phyloP scores from a whole-genome alignment of 768 basidiomycete genomes.

The Suillus occidentalis region DNA sequence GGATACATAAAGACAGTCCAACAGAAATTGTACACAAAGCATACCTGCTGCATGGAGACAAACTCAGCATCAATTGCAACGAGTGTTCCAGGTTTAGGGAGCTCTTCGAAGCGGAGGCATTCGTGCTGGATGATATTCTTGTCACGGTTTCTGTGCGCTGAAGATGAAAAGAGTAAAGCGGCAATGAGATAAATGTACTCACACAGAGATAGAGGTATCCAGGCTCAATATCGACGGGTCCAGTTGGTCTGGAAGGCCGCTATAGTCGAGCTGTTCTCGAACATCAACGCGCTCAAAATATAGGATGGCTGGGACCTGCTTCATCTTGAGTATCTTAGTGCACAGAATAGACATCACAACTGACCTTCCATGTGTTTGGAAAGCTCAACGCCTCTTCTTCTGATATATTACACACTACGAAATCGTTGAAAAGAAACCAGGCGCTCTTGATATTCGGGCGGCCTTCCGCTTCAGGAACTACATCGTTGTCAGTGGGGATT shows the following conservation, averaged over 20 bases:
- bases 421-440: slow-evolving; percentile 98
- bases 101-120: slow-evolving; percentile 65
- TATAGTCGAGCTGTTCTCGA: slow-evolving; percentile 58
- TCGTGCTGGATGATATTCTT: slow-evolving; percentile 74
- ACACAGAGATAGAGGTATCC: slow-evolving; percentile 90
- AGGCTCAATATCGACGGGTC: slow-evolving; percentile 76
- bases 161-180: neutral
- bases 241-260: slow-evolving; percentile 58
- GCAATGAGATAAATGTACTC: slow-evolving; percentile 24
- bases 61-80: slow-evolving; percentile 98
- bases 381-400: slow-evolving; percentile 89
- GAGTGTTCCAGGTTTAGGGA: slow-evolving; percentile 82
- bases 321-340: slow-evolving; percentile 17
- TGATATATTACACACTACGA: slow-evolving; percentile 79
- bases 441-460: slow-evolving; percentile 44
- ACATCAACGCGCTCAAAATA: slow-evolving; percentile 80
- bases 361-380: slow-evolving; percentile 88
- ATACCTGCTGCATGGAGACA: slow-evolving; percentile 91
- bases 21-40: slow-evolving; percentile 5
- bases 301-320: slow-evolving; percentile 83
- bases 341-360: slow-evolving; percentile 14
- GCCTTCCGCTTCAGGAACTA: slow-evolving; percentile 71
- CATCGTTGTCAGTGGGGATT: neutral
- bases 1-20: neutral
- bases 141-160: slow-evolving; percentile 67